Base-by-base conservation (phyloP, 2,329 filamentous ascomycete genomes). In the Calycina marina region DNA sequence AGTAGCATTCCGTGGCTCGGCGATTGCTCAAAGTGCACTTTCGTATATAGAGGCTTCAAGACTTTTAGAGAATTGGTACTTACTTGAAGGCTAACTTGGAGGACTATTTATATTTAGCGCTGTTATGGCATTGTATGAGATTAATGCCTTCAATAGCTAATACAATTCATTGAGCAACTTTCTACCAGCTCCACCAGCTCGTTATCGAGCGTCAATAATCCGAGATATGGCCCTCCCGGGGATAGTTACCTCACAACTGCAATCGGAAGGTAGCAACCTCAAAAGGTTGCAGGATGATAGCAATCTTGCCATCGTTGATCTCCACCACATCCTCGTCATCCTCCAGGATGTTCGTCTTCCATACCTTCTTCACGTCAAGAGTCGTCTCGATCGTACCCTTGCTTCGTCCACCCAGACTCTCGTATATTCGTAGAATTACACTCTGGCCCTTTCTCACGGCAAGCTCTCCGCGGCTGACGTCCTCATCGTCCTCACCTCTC, bases 401-500 rank as follows among this genome's bases (percentile, higher is more conserved):
- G 40, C 73, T 75, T 48, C 72, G 77, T 0, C 90, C 90, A 28
- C 90, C 90, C 25, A 96, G 60, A 38, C 78, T 78, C 53, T 98
- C 90, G 51, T 92, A 98, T 13, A 94, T 65, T 2, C 90, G 69
- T 37, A 94, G 44, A 38, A 98, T 77, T 28, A 96, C 67, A 52
- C 81, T 92, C 54, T 71, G 70, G 0, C 83, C 85, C 45, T 72
- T 69, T 36, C 80, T 72, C 42, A 62, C 62, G 3, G 70, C 67
- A 18, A 88, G 57, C 20, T 69, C 68, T 14, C 70, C 69, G 11
- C 65, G 56, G 27, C 66, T 72, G 26, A 85, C 69, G 44, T 85
- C 81, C 48, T 78, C 75, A 43, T 88, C 81, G 46, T 88, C 81
- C 51, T 88, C 81, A n/a, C 83, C 90, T 36, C 90, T 77, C 67